phyloP scores from a whole-genome alignment of 2,329 filamentous ascomycete genomes.

The Fusarium citri region DNA sequence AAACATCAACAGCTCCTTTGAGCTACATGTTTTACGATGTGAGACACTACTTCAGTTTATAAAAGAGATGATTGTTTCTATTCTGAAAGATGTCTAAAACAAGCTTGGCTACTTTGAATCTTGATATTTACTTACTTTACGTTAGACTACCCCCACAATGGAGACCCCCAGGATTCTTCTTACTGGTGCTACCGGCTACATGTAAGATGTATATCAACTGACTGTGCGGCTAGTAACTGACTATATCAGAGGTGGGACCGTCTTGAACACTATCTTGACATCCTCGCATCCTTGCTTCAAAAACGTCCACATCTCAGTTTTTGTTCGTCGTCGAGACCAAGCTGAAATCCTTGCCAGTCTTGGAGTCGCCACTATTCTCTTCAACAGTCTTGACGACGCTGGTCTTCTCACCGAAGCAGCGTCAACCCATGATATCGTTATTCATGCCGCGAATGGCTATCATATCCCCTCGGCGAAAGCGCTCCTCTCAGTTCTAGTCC shows the following conservation, averaged over 20 bases:
- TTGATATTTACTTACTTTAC: not conserved
- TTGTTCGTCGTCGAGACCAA: not conserved
- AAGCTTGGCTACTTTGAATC: not conserved
- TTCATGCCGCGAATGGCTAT: constrained; percentile 14
- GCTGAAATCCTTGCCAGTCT: not conserved
- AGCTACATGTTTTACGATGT: not conserved
- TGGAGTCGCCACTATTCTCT: not conserved
- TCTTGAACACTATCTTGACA: not conserved
- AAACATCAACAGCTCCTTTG: not conserved
- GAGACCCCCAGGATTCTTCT: not conserved
- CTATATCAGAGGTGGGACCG: not conserved
- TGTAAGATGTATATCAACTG: not conserved
- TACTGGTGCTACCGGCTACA: constrained; percentile 16
- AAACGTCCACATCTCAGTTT: not conserved
- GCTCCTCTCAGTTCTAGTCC: not conserved
- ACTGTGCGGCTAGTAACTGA: not conserved
- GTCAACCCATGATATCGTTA: not conserved
- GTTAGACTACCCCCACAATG: not conserved
- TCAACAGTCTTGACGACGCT: not conserved
- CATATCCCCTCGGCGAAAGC: not conserved
- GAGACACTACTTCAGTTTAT: fast-evolving
- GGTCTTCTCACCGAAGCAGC: not conserved
- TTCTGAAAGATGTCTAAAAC: too few species aligned
- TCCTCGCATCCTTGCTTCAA: not conserved
- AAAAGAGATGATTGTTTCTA: not conserved